Conservation (phyloP, 352 stramenopile species). For the Elongisporangium undulatum region DNA sequence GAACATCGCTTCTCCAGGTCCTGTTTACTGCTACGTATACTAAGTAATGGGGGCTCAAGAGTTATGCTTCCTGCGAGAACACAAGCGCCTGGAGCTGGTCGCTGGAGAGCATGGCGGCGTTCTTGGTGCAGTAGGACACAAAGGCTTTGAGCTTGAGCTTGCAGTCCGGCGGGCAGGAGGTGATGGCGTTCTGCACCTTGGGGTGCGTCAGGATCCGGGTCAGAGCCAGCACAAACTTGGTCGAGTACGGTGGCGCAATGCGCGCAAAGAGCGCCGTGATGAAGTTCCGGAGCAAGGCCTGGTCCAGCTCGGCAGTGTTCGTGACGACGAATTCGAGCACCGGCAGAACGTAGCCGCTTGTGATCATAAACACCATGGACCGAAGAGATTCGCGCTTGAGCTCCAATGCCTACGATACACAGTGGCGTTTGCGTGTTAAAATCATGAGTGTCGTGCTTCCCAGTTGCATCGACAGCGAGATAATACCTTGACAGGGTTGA, state of each 20-base stretch:
- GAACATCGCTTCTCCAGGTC: not conserved
- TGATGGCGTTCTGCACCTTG: slow-evolving; percentile 82
- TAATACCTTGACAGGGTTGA: slow-evolving; percentile 78
- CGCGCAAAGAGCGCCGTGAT: slow-evolving; percentile 74
- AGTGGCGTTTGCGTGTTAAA: not conserved
- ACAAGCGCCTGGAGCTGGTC: slow-evolving; percentile 64
- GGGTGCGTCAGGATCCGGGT: slow-evolving; percentile 77
- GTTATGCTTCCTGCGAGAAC: slow-evolving; percentile 36
- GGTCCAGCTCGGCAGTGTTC: slow-evolving; percentile 78
- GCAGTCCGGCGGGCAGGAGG: slow-evolving; percentile 70
- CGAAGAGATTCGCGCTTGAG: slow-evolving; percentile 80
- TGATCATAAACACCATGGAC: slow-evolving; percentile 88
- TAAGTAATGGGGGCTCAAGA: not conserved
- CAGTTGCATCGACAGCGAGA: not conserved
- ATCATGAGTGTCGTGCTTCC: not conserved
- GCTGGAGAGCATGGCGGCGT: slow-evolving; percentile 40
- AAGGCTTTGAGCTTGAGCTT: slow-evolving; percentile 74
- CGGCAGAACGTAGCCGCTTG: slow-evolving; percentile 78
- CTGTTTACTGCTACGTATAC: slow-evolving; percentile 4
- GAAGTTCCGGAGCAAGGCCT: slow-evolving; percentile 83
- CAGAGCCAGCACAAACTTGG: slow-evolving; percentile 65
- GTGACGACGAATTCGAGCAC: slow-evolving; percentile 81
- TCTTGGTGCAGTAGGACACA: slow-evolving; percentile 65
- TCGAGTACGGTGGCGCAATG: slow-evolving; percentile 72
- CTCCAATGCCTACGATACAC: slow-evolving; percentile 41